A percentile compares a stretch with the other conserved stretches of the same genome.
Conservation (phyloP, 495 filamentous ascomycete genomes). For the Ascobolus immersus region DNA sequence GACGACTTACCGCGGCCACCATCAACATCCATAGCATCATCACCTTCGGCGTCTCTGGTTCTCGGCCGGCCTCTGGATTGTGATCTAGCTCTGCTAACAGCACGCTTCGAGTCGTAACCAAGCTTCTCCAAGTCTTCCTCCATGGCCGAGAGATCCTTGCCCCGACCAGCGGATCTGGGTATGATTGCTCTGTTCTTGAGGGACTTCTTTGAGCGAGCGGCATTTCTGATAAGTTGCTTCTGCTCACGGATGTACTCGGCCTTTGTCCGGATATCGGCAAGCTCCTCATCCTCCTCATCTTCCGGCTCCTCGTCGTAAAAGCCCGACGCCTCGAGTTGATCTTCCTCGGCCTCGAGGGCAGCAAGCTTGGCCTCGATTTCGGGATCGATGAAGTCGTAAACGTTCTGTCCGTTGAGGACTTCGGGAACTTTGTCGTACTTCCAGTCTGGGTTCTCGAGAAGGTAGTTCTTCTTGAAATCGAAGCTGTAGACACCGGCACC, state of each 20-base stretch:
- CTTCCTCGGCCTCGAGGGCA: constrained; percentile 83
- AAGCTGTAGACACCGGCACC: constrained; percentile 90
- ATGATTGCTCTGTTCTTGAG: constrained; percentile 90
- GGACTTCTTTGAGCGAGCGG: constrained; percentile 69
- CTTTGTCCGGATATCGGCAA: constrained; percentile 67
- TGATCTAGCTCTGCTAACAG: constrained; percentile 42
- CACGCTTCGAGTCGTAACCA: constrained; percentile 56
- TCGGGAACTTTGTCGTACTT: constrained; percentile 91
- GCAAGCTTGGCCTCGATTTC: constrained; percentile 82
- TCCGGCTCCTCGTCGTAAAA: constrained; percentile 40
- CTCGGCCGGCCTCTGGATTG: constrained; percentile 39
- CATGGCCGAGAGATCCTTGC: constrained; percentile 58
- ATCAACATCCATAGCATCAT: constrained; percentile 75
- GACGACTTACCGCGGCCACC: constrained; percentile 27
- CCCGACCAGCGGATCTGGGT: constrained; percentile 44
- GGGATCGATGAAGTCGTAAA: constrained; percentile 87
- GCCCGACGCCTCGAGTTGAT: constrained; percentile 60
- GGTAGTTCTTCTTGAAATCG: constrained; percentile 64
- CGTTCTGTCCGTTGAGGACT: constrained; percentile 76
- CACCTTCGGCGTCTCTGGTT: constrained; percentile 26
- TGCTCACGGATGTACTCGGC: constrained; percentile 90
- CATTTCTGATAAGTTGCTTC: constrained; percentile 63
- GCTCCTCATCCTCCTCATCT: constrained; percentile 51
- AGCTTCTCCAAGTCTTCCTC: constrained; percentile 58
- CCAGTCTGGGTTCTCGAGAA: constrained; percentile 66